A percentile compares a stretch with the other conserved stretches of the same genome.
phyloP scores from a whole-genome alignment of 2,329 filamentous ascomycete species.

The Aspergillus sp. region DNA sequence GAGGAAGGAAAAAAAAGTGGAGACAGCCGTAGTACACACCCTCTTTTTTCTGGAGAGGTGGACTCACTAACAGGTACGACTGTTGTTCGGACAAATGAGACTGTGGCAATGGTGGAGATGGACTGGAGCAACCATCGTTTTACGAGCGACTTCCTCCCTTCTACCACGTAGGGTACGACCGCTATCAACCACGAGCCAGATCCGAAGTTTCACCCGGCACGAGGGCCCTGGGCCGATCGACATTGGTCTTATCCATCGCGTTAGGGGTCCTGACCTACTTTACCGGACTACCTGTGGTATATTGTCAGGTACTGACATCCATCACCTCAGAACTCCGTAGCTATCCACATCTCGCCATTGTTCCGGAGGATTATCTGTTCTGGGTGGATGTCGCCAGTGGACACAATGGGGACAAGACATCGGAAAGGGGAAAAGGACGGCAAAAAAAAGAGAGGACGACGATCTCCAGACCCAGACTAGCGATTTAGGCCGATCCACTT shows the following conservation, averaged over 20 bases:
- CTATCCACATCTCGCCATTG: background rate
- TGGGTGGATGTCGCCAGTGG: background rate
- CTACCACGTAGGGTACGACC: no score
- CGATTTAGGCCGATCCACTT: background rate
- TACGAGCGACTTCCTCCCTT: no score
- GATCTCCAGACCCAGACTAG: background rate
- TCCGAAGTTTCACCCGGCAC: slow-evolving; percentile 2
- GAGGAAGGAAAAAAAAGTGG: slow-evolving; percentile 1
- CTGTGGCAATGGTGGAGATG: background rate
- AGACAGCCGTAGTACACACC: background rate
- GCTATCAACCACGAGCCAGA: background rate
- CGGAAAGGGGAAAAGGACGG: background rate
- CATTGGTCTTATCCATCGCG: background rate
- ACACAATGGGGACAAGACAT: background rate
- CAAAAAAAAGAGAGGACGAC: background rate
- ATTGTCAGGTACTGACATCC: no score
- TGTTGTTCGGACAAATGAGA: background rate
- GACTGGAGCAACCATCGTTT: background rate
- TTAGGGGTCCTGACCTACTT: background rate
- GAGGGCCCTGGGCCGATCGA: background rate
- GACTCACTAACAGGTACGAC: background rate
- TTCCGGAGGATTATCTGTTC: background rate
- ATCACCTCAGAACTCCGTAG: no score
- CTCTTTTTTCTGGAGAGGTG: slow-evolving; percentile 5
- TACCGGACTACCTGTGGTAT: no score